These are phyloP conservation scores for Erodium chrysanthum DNA, from an alignment of 441 rosid species.

Conservation along the genomic window DNA sequence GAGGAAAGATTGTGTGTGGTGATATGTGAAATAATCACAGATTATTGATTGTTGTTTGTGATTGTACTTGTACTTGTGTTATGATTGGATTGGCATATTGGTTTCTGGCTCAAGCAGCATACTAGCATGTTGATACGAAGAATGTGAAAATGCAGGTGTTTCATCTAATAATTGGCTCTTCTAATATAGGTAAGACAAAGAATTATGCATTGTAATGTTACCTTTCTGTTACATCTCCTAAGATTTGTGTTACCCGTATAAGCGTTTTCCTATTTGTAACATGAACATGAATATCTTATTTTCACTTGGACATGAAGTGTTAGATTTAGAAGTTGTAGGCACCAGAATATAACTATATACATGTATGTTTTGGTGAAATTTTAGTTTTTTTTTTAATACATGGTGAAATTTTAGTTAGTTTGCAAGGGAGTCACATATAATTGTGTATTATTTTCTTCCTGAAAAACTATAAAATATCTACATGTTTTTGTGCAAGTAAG, in stretches of 20 bases:
- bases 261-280: background rate
- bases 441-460: background rate
- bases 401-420: background rate
- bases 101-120: conserved; percentile 6
- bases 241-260: background rate
- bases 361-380: too few species aligned
- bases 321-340: background rate
- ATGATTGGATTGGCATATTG: background rate
- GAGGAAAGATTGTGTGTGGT: background rate
- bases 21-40: background rate
- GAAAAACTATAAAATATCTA: background rate
- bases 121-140: conserved; percentile 19
- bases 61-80: conserved; percentile 1
- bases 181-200: conserved; percentile 39
- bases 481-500: background rate
- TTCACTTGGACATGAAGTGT: background rate
- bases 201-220: conserved; percentile 10
- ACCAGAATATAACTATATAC: too few species aligned
- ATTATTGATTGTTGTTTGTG: background rate
- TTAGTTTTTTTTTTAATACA: too few species aligned
- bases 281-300: background rate
- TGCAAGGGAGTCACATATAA: background rate
- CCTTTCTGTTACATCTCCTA: background rate
- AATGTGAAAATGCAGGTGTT: conserved; percentile 44
- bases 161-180: conserved; percentile 50